Evolutionary conservation across 352 stramenopile species (phyloP), one percentile per base, ranked within the genome.

Genomic region (Globisporangium spinosum): DNA sequence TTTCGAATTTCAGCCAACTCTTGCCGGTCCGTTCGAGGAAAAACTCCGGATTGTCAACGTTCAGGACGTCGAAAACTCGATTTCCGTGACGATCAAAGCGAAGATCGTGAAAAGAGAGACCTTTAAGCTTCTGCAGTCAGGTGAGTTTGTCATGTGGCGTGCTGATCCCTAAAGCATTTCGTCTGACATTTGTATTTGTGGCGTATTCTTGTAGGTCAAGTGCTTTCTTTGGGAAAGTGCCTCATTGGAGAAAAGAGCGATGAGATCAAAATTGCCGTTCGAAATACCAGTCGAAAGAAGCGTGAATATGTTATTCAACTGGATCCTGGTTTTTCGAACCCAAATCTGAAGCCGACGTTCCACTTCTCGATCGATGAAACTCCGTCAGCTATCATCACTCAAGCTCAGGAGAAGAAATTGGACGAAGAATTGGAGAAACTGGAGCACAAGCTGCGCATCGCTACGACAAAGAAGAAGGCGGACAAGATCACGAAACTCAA

Each of bases 391-490:
- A 88, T 85, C 34, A 94, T 97, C 58, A 95, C 89, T 45, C 89
- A 97, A 77, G 89, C 88, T 1, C 88, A 97, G 67, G 89, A 97
- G 68, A 94, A 95, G 56, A 97, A 95, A 59, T 65, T 97, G 15
- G 89, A 97, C 56, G 89, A 97, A 76, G 89, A 97, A 65, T 56
- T 97, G 56, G 89, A 97, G 58, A 97, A 97, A 63, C 69, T 97
- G 56, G 89, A 97, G 67, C 89, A 97, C 67, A 97, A 97, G 67
- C 65, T 97, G 23, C 85, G 89, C 9, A 97, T 97, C 60, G 87
- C 88, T 17, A 76, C 89, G 65, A 97, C 89, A 15, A 97, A 97
- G 74, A 97, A 97, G 68, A 97, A 97, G 62, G 68, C 77, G 2
- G 89, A 97, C 54, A 97, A 97, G 67, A 97, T 97, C 51, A 73